phyloP scores from a whole-genome alignment of 2,329 filamentous ascomycete species.

The Trichoderma koningiopsis region DNA sequence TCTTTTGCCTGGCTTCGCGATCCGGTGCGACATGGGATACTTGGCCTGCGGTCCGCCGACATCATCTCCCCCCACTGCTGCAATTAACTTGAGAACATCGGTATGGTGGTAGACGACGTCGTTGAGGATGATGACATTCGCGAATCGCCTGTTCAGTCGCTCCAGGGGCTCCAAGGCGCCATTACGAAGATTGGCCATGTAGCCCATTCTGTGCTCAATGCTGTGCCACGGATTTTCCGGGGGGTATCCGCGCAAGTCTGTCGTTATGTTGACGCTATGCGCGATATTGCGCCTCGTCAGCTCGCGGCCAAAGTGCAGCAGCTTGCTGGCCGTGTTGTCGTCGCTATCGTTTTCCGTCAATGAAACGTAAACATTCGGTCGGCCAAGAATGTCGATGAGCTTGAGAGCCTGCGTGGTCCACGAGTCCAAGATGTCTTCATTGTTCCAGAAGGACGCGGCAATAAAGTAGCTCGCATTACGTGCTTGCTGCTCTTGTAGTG shows the following conservation, averaged over 20 bases:
- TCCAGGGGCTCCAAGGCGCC: conserved; percentile 24
- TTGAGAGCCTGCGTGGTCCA: conserved; percentile 24
- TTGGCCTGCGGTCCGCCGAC: not conserved
- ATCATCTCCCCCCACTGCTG: conserved; percentile 26
- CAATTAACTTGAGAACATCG: conserved; percentile 25
- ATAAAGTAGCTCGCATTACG: conserved; percentile 27
- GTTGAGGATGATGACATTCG: conserved; percentile 25
- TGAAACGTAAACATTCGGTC: conserved; percentile 25
- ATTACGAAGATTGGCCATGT: conserved; percentile 28
- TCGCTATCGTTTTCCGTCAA: conserved; percentile 26
- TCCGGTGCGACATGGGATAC: not conserved
- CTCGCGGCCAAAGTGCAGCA: conserved; percentile 26
- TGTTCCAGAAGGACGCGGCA: conserved; percentile 26
- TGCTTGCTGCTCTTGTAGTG: conserved; percentile 18
- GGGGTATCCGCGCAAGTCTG: conserved; percentile 24
- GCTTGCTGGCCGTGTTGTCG: conserved; percentile 25
- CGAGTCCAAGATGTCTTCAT: conserved; percentile 23
- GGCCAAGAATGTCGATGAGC: conserved; percentile 26
- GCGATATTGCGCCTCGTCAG: conserved; percentile 20
- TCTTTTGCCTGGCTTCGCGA: not conserved
- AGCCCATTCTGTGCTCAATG: conserved; percentile 23
- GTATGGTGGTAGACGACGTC: conserved; percentile 27
- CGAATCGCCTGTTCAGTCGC: conserved; percentile 22
- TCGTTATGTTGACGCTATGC: conserved; percentile 26
- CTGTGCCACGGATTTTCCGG: conserved; percentile 24